A percentile compares a stretch with the other conserved stretches of the same genome.
These are phyloP conservation scores for Evernia prunastri DNA, from an alignment of 495 filamentous ascomycete species.

Conservation along the genomic window DNA sequence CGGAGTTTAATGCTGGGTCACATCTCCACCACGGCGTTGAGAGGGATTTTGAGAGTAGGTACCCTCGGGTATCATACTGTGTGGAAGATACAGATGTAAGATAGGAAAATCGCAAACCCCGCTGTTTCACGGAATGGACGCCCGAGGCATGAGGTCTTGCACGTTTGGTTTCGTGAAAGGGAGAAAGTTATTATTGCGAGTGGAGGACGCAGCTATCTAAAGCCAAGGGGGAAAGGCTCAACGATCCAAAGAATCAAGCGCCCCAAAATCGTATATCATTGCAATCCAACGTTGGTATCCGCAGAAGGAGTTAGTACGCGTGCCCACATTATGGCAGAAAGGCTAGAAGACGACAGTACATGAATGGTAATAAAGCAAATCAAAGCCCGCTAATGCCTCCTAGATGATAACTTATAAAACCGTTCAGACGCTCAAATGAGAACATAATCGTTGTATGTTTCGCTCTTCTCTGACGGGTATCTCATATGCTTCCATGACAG, in stretches of 20 bases:
- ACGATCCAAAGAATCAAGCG: neutral
- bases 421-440: neutral
- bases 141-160: neutral
- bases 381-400: slow-evolving; percentile 8
- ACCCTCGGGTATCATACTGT: neutral
- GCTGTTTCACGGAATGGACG: neutral
- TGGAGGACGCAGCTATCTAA: neutral
- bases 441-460: neutral
- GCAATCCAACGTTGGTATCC: slow-evolving; percentile 16
- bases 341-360: slow-evolving; percentile 13
- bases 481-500: slow-evolving; percentile 19
- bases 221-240: neutral
- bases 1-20: slow-evolving; percentile 2
- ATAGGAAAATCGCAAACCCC: neutral
- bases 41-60: too few relatives aligned
- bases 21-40: neutral
- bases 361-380: neutral
- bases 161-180: neutral
- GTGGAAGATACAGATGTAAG: neutral
- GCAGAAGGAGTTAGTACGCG: neutral
- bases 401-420: neutral
- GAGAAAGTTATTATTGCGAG: neutral
- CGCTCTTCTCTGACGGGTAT: slow-evolving; percentile 20
- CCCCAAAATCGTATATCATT: slow-evolving; percentile 2
- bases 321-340: neutral